Percentiles rank a stretch among this genome's conserved stretches.
These are phyloP conservation scores for Urostyla sp. DNA, from an alignment of 73 alveolate species.

Conservation along the genomic window DNA sequence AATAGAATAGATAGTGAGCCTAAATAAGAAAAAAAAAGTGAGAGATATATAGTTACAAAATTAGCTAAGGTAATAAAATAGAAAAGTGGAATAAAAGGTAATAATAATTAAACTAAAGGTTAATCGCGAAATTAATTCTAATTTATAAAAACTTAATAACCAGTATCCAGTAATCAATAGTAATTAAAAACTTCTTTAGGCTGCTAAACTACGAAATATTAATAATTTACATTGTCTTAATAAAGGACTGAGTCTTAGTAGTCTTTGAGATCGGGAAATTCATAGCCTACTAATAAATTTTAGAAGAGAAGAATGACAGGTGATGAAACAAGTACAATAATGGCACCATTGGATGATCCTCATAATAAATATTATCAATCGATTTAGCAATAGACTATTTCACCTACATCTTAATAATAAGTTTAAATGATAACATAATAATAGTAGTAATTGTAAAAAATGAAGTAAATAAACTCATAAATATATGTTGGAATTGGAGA, in stretches of 20 bases:
- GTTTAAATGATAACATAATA: too few relatives aligned
- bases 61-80: conserved; percentile 31
- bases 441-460: too few relatives aligned
- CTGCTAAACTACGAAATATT: conserved; percentile 3
- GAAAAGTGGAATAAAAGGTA: conserved; percentile 32
- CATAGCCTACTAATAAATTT: conserved; percentile 7
- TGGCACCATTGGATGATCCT: too few relatives aligned
- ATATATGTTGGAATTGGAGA: too few relatives aligned
- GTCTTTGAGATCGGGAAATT: not conserved
- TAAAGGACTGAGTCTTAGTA: conserved; percentile 41
- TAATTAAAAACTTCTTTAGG: not conserved
- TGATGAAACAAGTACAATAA: too few relatives aligned
- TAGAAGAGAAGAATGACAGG: conserved; percentile 45
- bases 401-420: too few relatives aligned
- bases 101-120: conserved; percentile 14
- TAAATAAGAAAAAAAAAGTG: not conserved
- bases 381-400: too few relatives aligned
- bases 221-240: conserved; percentile 29
- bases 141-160: conserved; percentile 8
- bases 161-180: not conserved
- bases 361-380: too few relatives aligned
- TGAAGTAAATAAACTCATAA: too few relatives aligned
- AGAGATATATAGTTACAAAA: conserved; percentile 31
- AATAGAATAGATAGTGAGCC: not conserved
- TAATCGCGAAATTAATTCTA: not conserved